These are phyloP conservation scores for Taiozyma sp. DNA, from an alignment of 1,139 yeast genomes.

Conservation along the genomic window DNA sequence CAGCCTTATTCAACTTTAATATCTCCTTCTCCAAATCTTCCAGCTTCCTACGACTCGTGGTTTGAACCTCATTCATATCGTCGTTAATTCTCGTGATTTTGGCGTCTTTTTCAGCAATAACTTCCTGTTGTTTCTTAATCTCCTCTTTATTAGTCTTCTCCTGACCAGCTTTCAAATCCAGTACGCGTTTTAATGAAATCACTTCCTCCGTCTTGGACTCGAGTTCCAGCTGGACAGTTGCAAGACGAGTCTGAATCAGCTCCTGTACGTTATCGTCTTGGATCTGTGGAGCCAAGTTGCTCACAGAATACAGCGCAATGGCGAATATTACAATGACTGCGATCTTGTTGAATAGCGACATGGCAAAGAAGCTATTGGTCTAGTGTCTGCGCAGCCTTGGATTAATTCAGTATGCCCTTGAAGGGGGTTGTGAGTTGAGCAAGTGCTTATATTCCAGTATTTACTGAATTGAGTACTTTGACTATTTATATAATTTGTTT, in stretches of 20 bases:
- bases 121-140: background rate
- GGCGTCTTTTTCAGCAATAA: background rate
- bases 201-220: background rate
- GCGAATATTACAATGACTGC: background rate
- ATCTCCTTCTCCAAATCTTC: background rate
- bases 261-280: conserved; percentile 1
- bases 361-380: background rate
- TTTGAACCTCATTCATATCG: background rate
- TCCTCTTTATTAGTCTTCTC: background rate
- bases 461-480: too few relatives aligned
- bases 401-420: too few relatives aligned
- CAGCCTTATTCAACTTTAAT: background rate
- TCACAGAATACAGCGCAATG: background rate
- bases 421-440: too few relatives aligned
- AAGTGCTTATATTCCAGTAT: too few relatives aligned
- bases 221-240: background rate
- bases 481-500: too few relatives aligned
- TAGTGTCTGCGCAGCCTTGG: background rate
- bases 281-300: background rate
- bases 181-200: background rate
- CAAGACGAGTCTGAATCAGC: background rate
- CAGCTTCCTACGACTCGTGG: background rate
- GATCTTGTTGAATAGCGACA: background rate
- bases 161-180: background rate
- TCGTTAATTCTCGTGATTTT: background rate